Evolutionary conservation across 768 basidiomycete species (phyloP).

Genomic region (Myochromella boudieri): DNA sequence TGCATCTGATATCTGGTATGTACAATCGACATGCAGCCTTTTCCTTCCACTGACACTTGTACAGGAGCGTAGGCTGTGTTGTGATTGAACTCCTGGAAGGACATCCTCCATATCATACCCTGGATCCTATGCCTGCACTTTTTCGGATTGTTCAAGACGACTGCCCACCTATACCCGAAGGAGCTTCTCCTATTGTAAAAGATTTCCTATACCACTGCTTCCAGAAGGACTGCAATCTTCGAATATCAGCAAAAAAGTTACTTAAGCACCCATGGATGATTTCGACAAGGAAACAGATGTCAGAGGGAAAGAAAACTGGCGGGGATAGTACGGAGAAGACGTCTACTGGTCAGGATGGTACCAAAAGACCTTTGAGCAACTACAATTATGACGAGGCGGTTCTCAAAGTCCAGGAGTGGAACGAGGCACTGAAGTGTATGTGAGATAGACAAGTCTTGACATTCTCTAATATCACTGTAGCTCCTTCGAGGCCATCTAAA

Average conservation of each 20-base stretch:
- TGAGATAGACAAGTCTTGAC: conserved; percentile 13
- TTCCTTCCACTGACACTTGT: not conserved
- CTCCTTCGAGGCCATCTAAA: conserved; percentile 75
- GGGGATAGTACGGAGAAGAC: conserved; percentile 34
- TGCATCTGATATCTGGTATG: conserved; percentile 88
- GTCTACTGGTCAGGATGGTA: conserved; percentile 31
- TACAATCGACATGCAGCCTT: not conserved
- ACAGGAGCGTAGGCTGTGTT: conserved; percentile 92
- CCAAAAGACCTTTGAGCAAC: conserved; percentile 58
- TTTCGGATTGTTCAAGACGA: conserved; percentile 99
- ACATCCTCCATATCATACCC: conserved; percentile 92
- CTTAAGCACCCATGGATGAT: conserved; percentile 96
- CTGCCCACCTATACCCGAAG: conserved; percentile 93
- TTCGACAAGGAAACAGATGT: conserved; percentile 74
- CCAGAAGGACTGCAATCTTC: conserved; percentile 95
- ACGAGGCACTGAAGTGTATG: conserved; percentile 90
- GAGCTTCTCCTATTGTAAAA: conserved; percentile 91
- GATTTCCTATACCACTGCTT: conserved; percentile 98
- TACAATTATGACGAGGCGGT: conserved; percentile 95
- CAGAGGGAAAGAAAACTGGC: conserved; percentile 32
- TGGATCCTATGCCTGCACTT: conserved; percentile 97
- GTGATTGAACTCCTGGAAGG: conserved; percentile 93
- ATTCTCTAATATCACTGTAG: conserved; percentile 32
- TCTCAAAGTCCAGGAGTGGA: conserved; percentile 97
- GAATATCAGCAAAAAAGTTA: conserved; percentile 92